phyloP scores from a whole-genome alignment of 2,329 filamentous ascomycete genomes.

The Fusarium papillatum region DNA sequence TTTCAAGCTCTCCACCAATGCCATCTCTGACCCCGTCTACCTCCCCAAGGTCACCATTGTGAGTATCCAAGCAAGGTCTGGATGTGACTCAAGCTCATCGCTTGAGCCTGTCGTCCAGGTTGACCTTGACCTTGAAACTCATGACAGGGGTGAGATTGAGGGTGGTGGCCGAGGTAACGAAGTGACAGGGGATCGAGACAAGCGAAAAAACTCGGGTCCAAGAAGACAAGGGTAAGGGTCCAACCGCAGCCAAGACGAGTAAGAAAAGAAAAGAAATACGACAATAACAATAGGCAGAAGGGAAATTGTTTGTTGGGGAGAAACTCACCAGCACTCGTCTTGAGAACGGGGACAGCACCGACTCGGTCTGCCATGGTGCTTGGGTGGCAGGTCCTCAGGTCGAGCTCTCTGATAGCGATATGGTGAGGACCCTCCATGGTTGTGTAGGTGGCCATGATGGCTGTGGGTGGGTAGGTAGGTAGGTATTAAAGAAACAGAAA shows the following conservation, averaged over 20 bases:
- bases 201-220: slow-evolving; percentile 20
- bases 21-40: neutral
- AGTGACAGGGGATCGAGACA: slow-evolving; percentile 23
- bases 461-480: slow-evolving; percentile 1
- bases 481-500: slow-evolving; percentile 13
- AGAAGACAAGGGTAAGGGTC: slow-evolving; percentile 21
- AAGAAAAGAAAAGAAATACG: slow-evolving; percentile 14
- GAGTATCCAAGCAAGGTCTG: neutral
- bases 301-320: slow-evolving; percentile 16
- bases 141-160: slow-evolving; percentile 20
- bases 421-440: slow-evolving; percentile 50
- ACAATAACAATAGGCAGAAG: slow-evolving; percentile 11
- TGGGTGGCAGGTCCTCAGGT: slow-evolving; percentile 61
- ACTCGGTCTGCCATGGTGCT: slow-evolving; percentile 66
- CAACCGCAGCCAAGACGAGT: slow-evolving; percentile 3
- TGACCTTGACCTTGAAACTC: slow-evolving; percentile 1
- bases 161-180: slow-evolving; percentile 40
- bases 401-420: slow-evolving; percentile 60
- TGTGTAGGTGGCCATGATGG: slow-evolving; percentile 32
- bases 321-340: slow-evolving; percentile 71
- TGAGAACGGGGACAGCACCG: slow-evolving; percentile 69
- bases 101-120: neutral
- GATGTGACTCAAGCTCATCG: neutral
- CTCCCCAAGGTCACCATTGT: neutral
- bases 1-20: neutral